Evolutionary conservation across 805 yeast species (phyloP), one percentile per base, ranked within the genome.

Genomic region (Saccharomycopsis schoenii): DNA sequence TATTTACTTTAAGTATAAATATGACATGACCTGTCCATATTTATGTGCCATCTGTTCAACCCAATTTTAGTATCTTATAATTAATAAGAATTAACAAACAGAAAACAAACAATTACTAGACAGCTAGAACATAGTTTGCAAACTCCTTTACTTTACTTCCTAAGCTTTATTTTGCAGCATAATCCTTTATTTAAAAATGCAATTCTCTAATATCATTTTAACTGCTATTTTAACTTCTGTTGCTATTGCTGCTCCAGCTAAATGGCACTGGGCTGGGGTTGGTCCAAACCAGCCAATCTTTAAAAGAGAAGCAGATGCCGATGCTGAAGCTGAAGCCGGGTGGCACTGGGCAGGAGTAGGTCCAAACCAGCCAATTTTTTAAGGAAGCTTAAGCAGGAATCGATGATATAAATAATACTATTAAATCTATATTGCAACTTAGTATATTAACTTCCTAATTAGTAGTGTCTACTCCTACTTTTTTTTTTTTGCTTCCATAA

Each of bases 361-460:
- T 1, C 52, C 57, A 24, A 60, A 60, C 51, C 58, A 62, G 40
- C 64, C 64, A 56, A 50, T 61, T 14, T 14, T 61, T 47, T 34
- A 56, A 56, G 40, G 58, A 43, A 17, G 25, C 47, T 17, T 10
- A 41, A 15, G 47, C 47, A 6, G 25, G 17, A 17, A 25, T 10
- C 17, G 25, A 42, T n/a, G 50, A 11, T 29, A 6, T 6, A 29
- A 29, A 17, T 11, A 42, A 1, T 43, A 19, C 21, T n/a, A 10
- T n/a, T 12, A 19, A 10, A 43, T 29, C 2, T 17, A 43, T 21
- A 29, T 43, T 17, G 24, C 19, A 42, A 9, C 17, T 42, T 42
- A 9, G 24, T 42, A 17, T 42, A 9, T 17, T 17, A n/a, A n/a
- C 51, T 21, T 43, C 29, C 9, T 5, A 37, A 2, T 12, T 37